Evolutionary conservation across 2,329 filamentous ascomycete species (phyloP).

Genomic region (Lasiodiplodia gonubiensis): DNA sequence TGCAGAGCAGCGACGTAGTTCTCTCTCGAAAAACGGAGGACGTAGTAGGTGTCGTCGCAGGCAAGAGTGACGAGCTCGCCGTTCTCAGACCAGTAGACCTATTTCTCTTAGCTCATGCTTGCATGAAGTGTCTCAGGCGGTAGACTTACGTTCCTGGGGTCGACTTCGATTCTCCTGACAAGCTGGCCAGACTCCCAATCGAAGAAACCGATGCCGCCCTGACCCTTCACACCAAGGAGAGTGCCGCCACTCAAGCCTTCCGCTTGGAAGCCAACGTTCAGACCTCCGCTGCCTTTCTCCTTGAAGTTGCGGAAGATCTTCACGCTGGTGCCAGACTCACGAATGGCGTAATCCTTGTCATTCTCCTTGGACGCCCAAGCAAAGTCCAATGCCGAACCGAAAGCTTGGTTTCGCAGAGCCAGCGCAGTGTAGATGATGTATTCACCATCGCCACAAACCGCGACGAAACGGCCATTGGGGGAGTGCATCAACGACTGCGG

Average conservation of each 20-base stretch:
- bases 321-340: conserved; percentile 90
- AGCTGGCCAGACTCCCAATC: conserved; percentile 92
- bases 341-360: conserved; percentile 97
- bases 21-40: conserved; percentile 88
- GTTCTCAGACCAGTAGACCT: conserved; percentile 97
- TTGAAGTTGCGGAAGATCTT: conserved; percentile 99
- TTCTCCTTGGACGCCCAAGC: conserved; percentile 97
- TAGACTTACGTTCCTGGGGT: conserved; percentile 62
- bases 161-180: conserved; percentile 87
- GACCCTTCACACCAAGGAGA: conserved; percentile 90
- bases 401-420: conserved; percentile 96
- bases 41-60: conserved; percentile 94
- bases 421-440: conserved; percentile 99
- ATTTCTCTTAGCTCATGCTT: conserved; percentile 1
- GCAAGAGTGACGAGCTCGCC: conserved; percentile 92
- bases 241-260: conserved; percentile 90
- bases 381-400: conserved; percentile 93
- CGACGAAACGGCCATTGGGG: conserved; percentile 90
- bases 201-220: conserved; percentile 93
- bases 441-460: conserved; percentile 92
- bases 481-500: conserved; percentile 93
- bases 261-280: conserved; percentile 94
- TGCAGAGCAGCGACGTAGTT: conserved; percentile 85
- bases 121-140: neutral
- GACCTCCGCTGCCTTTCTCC: conserved; percentile 77